phyloP scores from a whole-genome alignment of 495 filamentous ascomycete species.

The Aspergillus bridgeri region DNA sequence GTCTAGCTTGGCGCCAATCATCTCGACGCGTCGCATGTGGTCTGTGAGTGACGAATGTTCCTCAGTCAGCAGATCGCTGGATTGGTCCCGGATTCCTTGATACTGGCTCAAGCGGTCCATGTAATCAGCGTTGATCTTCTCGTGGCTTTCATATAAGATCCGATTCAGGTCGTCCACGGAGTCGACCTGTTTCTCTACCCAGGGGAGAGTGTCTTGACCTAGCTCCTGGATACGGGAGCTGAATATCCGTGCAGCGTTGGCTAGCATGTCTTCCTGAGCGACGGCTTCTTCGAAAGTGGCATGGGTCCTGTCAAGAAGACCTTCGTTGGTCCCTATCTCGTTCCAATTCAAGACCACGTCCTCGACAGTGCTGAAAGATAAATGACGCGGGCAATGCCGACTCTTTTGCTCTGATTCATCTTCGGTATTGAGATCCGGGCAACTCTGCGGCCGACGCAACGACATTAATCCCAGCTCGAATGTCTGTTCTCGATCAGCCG shows the following conservation, averaged over 20 bases:
- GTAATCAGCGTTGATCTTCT: slow-evolving; percentile 65
- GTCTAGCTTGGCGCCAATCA: slow-evolving; percentile 81
- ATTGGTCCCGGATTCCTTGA: slow-evolving; percentile 58
- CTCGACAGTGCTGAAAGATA: slow-evolving; percentile 88
- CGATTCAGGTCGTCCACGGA: slow-evolving; percentile 61
- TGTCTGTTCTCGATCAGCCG: slow-evolving; percentile 28
- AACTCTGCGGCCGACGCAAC: slow-evolving; percentile 46
- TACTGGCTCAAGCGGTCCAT: slow-evolving; percentile 64
- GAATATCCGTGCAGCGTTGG: slow-evolving; percentile 60
- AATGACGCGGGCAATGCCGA: slow-evolving; percentile 64
- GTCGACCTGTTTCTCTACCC: slow-evolving; percentile 63
- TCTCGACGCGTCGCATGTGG: slow-evolving; percentile 75
- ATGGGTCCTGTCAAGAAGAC: slow-evolving; percentile 23
- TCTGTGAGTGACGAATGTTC: slow-evolving; percentile 68
- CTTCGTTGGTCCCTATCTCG: slow-evolving; percentile 37
- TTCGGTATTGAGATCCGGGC: slow-evolving; percentile 29
- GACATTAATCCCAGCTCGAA: slow-evolving; percentile 30
- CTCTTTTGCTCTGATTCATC: slow-evolving; percentile 23
- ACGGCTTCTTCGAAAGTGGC: slow-evolving; percentile 41
- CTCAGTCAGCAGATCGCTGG: slow-evolving; percentile 62
- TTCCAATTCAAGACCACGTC: slow-evolving; percentile 77
- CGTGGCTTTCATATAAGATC: slow-evolving; percentile 55
- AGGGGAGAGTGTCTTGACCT: slow-evolving; percentile 51
- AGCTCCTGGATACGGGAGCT: slow-evolving; percentile 48
- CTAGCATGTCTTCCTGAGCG: slow-evolving; percentile 45